Evolutionary conservation across 179 eudicot species (phyloP).

Genomic region (Silene coronaria): DNA sequence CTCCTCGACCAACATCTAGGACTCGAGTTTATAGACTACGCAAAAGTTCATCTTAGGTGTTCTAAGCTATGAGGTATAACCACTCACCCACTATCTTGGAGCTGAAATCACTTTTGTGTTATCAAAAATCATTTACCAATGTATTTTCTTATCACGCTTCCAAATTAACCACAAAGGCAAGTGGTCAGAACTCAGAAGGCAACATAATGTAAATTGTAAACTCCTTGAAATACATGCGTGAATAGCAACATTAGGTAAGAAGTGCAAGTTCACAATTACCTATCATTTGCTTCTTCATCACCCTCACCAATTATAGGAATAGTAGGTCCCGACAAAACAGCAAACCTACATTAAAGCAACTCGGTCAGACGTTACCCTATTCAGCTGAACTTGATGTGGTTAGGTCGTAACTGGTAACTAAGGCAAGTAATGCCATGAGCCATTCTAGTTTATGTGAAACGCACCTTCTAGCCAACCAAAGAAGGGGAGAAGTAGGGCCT

Average conservation of each 20-base stretch:
- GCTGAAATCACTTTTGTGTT: neutral
- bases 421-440: constrained; percentile 7
- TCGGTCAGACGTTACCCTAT: constrained; percentile 18
- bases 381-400: neutral
- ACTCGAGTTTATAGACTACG: neutral
- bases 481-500: constrained; percentile 89
- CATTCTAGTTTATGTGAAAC: neutral
- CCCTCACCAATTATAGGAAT: constrained; percentile 99
- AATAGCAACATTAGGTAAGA: neutral
- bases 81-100: neutral
- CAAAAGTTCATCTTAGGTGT: no score
- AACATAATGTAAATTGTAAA: no score
- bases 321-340: constrained; percentile 86
- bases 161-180: neutral
- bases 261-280: constrained; percentile 37
- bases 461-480: constrained; percentile 86
- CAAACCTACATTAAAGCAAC: constrained; percentile 51
- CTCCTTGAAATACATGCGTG: neutral
- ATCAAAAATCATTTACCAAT: neutral
- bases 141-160: neutral
- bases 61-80: neutral
- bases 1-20: no score
- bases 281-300: constrained; percentile 87
- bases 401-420: neutral
- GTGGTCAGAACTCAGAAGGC: neutral